Evolutionary conservation across 495 filamentous ascomycete genomes (phyloP).

Genomic region (Penicillium pancosmium): DNA sequence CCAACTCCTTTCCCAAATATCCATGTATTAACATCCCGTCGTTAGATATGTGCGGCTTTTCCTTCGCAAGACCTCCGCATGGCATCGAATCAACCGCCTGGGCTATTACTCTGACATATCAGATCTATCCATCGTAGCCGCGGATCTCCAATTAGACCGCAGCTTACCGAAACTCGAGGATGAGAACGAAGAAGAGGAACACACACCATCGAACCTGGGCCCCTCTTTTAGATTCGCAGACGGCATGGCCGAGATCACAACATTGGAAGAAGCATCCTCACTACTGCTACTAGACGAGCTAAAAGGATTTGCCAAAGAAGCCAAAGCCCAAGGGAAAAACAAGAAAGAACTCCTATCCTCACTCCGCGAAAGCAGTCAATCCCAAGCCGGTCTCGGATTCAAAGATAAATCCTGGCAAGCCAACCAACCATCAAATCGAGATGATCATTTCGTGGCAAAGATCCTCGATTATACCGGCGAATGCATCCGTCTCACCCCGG

Average conservation of each 20-base stretch:
- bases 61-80: conserved; percentile 88
- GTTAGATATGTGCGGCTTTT: conserved; percentile 87
- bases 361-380: conserved; percentile 68
- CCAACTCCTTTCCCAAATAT: conserved; percentile 12
- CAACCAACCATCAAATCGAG: conserved; percentile 52
- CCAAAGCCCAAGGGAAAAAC: conserved; percentile 84
- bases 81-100: conserved; percentile 82
- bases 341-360: conserved; percentile 78
- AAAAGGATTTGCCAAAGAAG: conserved; percentile 81
- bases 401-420: conserved; percentile 47
- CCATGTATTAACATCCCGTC: neutral
- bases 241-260: conserved; percentile 69
- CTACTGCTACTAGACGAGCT: conserved; percentile 85
- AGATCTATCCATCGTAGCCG: conserved; percentile 66
- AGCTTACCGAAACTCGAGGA: conserved; percentile 41
- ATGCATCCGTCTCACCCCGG: conserved; percentile 76
- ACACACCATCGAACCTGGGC: conserved; percentile 34
- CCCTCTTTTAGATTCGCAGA: conserved; percentile 77
- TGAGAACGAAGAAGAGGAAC: conserved; percentile 46
- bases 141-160: conserved; percentile 51
- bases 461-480: conserved; percentile 80
- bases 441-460: conserved; percentile 68
- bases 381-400: conserved; percentile 71
- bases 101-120: conserved; percentile 82
- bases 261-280: conserved; percentile 82